Evolutionary conservation across 768 basidiomycete genomes (phyloP).

Genomic region (Trichaptum fuscoviolaceum): DNA sequence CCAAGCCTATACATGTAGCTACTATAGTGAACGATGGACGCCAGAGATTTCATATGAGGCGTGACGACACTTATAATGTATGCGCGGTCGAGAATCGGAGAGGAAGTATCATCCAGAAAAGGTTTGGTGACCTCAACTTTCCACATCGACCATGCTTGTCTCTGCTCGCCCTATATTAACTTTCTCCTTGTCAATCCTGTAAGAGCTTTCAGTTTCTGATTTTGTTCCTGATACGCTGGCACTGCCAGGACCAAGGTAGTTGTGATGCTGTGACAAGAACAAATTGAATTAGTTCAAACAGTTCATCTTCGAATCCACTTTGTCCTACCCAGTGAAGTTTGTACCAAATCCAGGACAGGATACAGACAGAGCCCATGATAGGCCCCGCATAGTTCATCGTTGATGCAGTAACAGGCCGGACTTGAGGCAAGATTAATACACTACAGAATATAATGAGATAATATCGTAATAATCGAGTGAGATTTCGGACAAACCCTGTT

Average conservation of each 20-base stretch:
- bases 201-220: not conserved
- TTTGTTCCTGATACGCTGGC: not conserved
- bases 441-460: slow-evolving; percentile 6
- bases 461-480: slow-evolving; percentile 1
- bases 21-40: no score
- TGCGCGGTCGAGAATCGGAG: no score
- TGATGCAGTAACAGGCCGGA: slow-evolving; percentile 13
- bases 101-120: no score
- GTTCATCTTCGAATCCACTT: not conserved
- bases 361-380: slow-evolving; percentile 15
- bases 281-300: not conserved
- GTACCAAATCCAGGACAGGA: slow-evolving; percentile 17
- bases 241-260: not conserved
- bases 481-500: slow-evolving; percentile 10
- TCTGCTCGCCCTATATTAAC: not conserved
- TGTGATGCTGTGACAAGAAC: not conserved
- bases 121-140: no score
- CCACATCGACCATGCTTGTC: not conserved
- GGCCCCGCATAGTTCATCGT: slow-evolving; percentile 21
- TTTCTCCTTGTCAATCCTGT: not conserved
- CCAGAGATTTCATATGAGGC: no score
- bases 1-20: no score
- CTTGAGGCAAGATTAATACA: slow-evolving; percentile 19
- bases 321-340: slow-evolving; percentile 16
- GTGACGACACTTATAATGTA: no score